Evolutionary conservation across 495 filamentous ascomycete genomes (phyloP), one percentile per base, ranked within the genome.

Genomic region (Chlorociboria aeruginascens): DNA sequence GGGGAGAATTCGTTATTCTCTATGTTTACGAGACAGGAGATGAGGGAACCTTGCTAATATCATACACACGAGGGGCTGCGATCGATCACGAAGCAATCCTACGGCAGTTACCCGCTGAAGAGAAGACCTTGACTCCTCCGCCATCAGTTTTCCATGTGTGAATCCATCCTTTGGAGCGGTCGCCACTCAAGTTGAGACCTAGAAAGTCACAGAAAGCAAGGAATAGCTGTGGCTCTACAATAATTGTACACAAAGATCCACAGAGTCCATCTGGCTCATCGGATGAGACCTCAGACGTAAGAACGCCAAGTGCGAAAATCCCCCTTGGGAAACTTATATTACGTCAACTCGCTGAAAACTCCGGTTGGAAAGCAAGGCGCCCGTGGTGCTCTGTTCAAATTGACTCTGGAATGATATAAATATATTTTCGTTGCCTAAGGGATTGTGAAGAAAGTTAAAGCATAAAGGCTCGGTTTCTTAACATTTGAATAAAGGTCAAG

Each of bases 361-460:
- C 50, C 45, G 39, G 45, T 53, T 48, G 33, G 40, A 40, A 53
- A 53, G 28, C 38, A 47, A 53, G 50, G 50, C 20, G 50, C 50
- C 32, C 50, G 50, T 37, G 45, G 50, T 43, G 50, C 50, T 4
- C 52, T 69, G 7, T 73, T 74, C 51, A 65, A 63, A 50, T 52
- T 74, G 1, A 68, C 59, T 3, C 55, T 66, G 50, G 42, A 61
- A 8, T 38, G 28, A 10, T 63, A 69, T 50, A 61, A 67, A 11
- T 75, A 76, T 41, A 73, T 67, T 4, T 59, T 77, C 25, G 57
- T 72, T 37, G 60, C 57, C 9, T 75, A 77, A 60, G 70, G 64
- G 16, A 73, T 67, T 8, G 58, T 62, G 0, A 47, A 32, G 0
- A 13, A 54, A 62, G 41, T 64, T 72, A 9, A 55, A 63, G 42